Evolutionary conservation across 164 flowering plant species (phyloP), one percentile per base, ranked within the genome.

Genomic region (Liriodendron chinense): DNA sequence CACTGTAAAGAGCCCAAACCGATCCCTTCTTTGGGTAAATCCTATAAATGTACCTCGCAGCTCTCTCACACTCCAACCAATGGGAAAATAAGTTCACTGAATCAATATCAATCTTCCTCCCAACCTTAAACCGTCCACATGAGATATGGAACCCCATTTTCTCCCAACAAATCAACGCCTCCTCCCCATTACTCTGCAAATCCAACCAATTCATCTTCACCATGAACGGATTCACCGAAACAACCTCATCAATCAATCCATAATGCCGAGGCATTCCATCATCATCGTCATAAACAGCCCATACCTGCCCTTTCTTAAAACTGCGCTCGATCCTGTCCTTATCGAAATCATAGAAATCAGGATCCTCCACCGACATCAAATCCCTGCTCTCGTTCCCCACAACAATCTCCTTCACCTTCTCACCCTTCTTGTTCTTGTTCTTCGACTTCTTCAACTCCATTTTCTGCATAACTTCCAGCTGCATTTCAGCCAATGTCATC

Each of bases 211-310:
- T 89, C 83, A 92, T 83, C 72, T 77, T 84, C 80, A 91, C 84
- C 83, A 81, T 77, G 78, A 96, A 96, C 20, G 97, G 98, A 77
- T 89, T 85, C 66, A 82, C 72, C 0, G 95, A 90, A 47, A 86
- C 82, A 72, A 90, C 89, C 64, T 90, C 90, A 48, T 90, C 91
- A 63, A 96, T 87, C 81, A 94, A 78, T 67, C 89, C 92, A 80
- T 96, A 94, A 79, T 89, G 90, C 78, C 99, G 83, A 1, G 99
- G 99, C 95, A 94, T 91, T 69, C 94, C 93, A 82, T 96, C 98
- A 62, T 87, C 88, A 21, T 90, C 93, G 64, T 90, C 96, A 76
- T 92, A 94, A 21, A 90, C 74, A 24, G 96, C 96, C 97, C 98
- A 96, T 2, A 94, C 84, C 76, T 92, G 98, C 72, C 95, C 90